Evolutionary conservation across 1,284 basidiomycete genomes (phyloP).

Genomic region (Malassezia sympodialis): DNA sequence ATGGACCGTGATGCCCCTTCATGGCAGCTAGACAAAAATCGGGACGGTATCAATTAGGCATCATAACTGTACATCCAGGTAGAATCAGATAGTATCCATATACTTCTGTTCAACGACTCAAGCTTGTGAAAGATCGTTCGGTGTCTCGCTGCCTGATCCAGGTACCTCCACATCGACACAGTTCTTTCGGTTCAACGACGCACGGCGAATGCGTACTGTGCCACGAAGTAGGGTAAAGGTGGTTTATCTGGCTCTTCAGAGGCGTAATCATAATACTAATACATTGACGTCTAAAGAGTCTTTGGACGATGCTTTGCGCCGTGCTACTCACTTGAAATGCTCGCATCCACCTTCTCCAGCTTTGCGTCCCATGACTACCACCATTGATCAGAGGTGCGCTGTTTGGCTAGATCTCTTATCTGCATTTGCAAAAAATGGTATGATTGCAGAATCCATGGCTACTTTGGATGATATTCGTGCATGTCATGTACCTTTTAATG

Average conservation of each 20-base stretch:
- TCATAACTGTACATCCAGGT: too few relatives aligned
- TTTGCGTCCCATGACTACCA: too few relatives aligned
- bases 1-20: conserved; percentile 8
- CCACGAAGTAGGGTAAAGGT: background rate
- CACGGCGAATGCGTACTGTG: background rate
- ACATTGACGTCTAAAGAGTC: background rate
- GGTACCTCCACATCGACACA: background rate
- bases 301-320: background rate
- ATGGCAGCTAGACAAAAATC: background rate
- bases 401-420: background rate
- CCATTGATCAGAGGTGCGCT: background rate
- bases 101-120: too few relatives aligned
- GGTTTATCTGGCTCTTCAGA: background rate
- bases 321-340: background rate
- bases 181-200: background rate
- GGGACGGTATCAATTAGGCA: too few relatives aligned
- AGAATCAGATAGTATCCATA: too few relatives aligned
- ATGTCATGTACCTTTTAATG: conserved; percentile 15
- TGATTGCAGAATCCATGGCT: conserved; percentile 18
- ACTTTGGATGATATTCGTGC: conserved; percentile 26
- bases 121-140: too few relatives aligned
- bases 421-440: conserved; percentile 19
- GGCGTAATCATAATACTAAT: background rate
- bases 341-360: background rate
- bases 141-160: too few relatives aligned